Conservation (phyloP, 139 green algal genomes). For the Micromonas commoda region DNA sequence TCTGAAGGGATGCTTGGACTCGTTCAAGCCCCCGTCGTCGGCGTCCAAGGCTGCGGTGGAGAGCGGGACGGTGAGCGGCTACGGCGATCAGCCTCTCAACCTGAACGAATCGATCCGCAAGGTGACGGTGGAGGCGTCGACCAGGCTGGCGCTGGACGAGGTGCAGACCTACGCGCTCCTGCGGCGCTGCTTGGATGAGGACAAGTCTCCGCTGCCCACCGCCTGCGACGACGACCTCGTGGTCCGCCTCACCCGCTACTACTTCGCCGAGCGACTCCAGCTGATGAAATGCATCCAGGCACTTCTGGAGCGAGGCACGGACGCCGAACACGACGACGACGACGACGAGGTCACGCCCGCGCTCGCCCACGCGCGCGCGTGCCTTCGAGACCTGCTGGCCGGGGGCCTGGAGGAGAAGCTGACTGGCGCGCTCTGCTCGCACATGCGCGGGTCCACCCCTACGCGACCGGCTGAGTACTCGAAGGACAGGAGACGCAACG, state of each 20-base stretch:
- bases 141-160: neutral
- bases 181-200: conserved; percentile 1
- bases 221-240: neutral
- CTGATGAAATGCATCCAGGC: neutral
- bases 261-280: neutral
- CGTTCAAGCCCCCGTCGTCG: neutral
- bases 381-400: neutral
- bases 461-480: neutral
- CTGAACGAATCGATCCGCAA: neutral
- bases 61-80: neutral
- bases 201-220: neutral
- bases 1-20: neutral
- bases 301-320: neutral
- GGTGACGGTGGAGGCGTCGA: neutral
- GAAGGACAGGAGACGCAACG: neutral
- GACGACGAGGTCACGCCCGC: neutral
- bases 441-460: neutral
- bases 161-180: conserved; percentile 10
- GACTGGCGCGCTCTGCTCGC: neutral
- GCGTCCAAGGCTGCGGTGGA: neutral
- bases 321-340: neutral
- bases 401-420: conserved; percentile 4
- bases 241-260: neutral
- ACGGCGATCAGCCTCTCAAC: neutral
- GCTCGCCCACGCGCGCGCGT: neutral